A percentile compares a stretch with the other conserved stretches of the same genome.
Evolutionary conservation across 2,329 filamentous ascomycete species (phyloP).

Genomic region (Fusarium ramigenum): DNA sequence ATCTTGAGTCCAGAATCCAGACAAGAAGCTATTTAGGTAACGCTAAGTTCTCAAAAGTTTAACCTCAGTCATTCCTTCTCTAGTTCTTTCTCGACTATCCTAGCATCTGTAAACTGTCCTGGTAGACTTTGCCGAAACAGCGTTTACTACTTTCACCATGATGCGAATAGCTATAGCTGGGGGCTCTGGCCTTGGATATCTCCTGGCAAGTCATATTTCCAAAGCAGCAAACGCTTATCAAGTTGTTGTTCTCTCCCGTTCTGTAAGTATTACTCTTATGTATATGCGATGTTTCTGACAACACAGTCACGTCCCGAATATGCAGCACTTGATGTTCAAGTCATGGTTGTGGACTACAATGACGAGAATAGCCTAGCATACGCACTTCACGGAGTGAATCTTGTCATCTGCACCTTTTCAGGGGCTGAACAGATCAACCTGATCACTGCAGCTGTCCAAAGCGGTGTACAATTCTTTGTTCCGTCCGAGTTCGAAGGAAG

Average conservation of each 20-base stretch:
- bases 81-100: neutral
- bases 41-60: slow-evolving; percentile 7
- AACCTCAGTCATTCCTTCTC: slow-evolving; percentile 22
- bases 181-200: slow-evolving; percentile 55
- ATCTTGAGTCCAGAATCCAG: slow-evolving; percentile 9
- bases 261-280: slow-evolving; percentile 32
- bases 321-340: slow-evolving; percentile 67
- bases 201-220: slow-evolving; percentile 64
- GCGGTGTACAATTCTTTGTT: slow-evolving; percentile 73
- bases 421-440: slow-evolving; percentile 73
- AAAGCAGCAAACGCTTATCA: slow-evolving; percentile 68
- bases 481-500: slow-evolving; percentile 80
- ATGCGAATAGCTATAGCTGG: slow-evolving; percentile 62
- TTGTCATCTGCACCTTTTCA: slow-evolving; percentile 78
- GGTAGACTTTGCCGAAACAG: neutral
- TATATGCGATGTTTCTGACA: slow-evolving; percentile 27
- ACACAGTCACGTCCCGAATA: slow-evolving; percentile 64
- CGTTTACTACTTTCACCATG: slow-evolving; percentile 42
- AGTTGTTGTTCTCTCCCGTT: slow-evolving; percentile 74
- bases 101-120: neutral
- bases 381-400: slow-evolving; percentile 75
- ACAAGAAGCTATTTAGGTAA: slow-evolving; percentile 35
- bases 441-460: slow-evolving; percentile 74
- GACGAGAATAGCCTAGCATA: slow-evolving; percentile 67
- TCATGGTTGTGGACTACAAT: slow-evolving; percentile 74